Evolutionary conservation across 352 stramenopile species (phyloP).

Genomic region (Paralagenidium karlingii): DNA sequence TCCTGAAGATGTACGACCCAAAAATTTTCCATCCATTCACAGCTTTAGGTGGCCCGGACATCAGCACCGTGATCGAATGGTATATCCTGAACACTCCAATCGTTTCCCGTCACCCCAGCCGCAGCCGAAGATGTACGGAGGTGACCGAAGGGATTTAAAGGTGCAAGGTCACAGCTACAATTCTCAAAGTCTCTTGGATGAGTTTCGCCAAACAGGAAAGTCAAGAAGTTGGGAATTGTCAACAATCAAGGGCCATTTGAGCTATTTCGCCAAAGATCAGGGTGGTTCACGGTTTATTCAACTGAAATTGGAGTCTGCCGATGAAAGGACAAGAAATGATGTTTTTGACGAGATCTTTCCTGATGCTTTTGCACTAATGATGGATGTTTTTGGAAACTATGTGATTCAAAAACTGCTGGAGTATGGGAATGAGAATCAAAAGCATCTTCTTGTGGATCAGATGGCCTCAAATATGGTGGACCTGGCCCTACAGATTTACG

Average conservation of each 20-base stretch:
- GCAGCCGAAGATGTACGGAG: neutral
- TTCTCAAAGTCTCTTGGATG: constrained; percentile 61
- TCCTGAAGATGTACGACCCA: no score
- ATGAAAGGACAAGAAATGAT: constrained; percentile 49
- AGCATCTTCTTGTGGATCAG: constrained; percentile 65
- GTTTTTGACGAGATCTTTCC: constrained; percentile 79
- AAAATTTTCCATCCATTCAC: no score
- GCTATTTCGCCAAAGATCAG: constrained; percentile 80
- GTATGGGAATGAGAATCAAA: constrained; percentile 83
- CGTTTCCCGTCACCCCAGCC: neutral
- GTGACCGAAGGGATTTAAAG: neutral
- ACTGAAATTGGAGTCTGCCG: constrained; percentile 76
- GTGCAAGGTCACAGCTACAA: constrained; percentile 67
- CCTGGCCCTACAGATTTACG: constrained; percentile 93
- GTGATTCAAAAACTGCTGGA: constrained; percentile 98
- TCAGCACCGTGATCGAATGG: no score
- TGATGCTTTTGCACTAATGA: constrained; percentile 75
- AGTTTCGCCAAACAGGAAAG: constrained; percentile 59
- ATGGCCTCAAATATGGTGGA: constrained; percentile 92
- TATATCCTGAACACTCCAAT: neutral
- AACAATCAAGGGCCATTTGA: constrained; percentile 71
- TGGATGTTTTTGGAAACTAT: constrained; percentile 98
- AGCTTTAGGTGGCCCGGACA: no score
- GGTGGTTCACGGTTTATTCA: constrained; percentile 81
- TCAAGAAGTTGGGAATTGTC: constrained; percentile 72